Evolutionary conservation across 805 yeast genomes (phyloP).

Genomic region (Hanseniaspora lachancei): DNA sequence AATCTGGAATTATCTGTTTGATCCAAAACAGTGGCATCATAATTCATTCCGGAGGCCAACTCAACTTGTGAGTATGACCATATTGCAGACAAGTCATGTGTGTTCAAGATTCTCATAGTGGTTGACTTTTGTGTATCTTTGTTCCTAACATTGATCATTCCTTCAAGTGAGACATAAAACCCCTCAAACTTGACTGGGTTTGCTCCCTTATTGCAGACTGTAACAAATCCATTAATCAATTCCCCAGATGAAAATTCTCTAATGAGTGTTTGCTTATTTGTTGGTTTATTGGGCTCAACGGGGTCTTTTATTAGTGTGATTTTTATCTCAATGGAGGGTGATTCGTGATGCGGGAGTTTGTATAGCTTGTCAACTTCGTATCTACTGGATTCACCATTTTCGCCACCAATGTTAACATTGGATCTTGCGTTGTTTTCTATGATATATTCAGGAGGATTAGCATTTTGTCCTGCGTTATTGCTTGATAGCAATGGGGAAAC

Average conservation of each 20-base stretch:
- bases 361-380: conserved; percentile 20
- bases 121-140: conserved; percentile 15
- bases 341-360: conserved; percentile 17
- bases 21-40: conserved; percentile 30
- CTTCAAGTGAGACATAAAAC: conserved; percentile 47
- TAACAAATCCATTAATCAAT: conserved; percentile 37
- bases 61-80: conserved; percentile 32
- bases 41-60: conserved; percentile 22
- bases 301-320: conserved; percentile 19
- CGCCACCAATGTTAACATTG: conserved; percentile 15
- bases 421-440: neutral
- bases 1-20: conserved; percentile 21
- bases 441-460: neutral
- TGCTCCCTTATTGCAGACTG: conserved; percentile 31
- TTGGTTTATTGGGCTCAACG: conserved; percentile 17
- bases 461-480: neutral
- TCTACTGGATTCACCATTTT: conserved; percentile 12
- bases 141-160: conserved; percentile 27
- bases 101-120: conserved; percentile 31
- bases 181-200: conserved; percentile 42
- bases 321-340: conserved; percentile 18
- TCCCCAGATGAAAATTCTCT: conserved; percentile 46
- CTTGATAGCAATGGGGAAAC: neutral
- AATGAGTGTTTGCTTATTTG: conserved; percentile 26
- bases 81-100: conserved; percentile 41